Evolutionary conservation across 768 basidiomycete genomes (phyloP), one percentile per base, ranked within the genome.

Genomic region (Chlorophyllum brunneum): DNA sequence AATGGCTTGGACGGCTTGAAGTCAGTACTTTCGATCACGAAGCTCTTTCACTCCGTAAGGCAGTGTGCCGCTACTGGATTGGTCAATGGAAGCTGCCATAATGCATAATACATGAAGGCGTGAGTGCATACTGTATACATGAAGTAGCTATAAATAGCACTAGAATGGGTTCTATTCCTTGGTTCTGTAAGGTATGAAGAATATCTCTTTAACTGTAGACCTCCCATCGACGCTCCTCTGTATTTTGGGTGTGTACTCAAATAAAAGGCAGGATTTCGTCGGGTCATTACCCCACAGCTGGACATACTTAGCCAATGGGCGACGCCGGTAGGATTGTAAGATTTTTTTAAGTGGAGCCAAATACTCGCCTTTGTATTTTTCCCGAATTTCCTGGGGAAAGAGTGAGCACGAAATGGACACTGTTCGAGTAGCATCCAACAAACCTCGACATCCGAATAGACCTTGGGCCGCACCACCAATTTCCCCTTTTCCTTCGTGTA

Each of bases 21-120:
- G 77, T 86, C 15, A 64, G 68, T 29, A 76, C 73, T 4, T 64
- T 85, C 10, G 76, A 80, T 58, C 58, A 51, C 20, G 70, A 74
- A 30, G 76, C 73, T 33, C 66, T 86, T 39, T 66, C 67, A 2
- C 56, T 73, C 26, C 71, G 84, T 39, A 86, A 85, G 61, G 72
- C 68, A 10, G 78, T 77, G 60, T 86, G 82, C 61, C 72, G 78
- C 23, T 81, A 76, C 69, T 86, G 85, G 86, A 63, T 79, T n/a
- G 82, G 80, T 9, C 42, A 34, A 3, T 51, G 54, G 54, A 6
- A 43, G 24, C n/a, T 18, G n/a, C 40, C 18, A 43, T n/a, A 43
- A 16, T 27, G 27, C 29, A 30, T 16, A 44, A 30, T 42, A 40
- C 16, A 23, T 10, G 38, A 40, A 2, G 15, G 30, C 5, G 15